Evolutionary conservation across 2,329 filamentous ascomycete genomes (phyloP).

Genomic region (Botrytis cinerea): DNA sequence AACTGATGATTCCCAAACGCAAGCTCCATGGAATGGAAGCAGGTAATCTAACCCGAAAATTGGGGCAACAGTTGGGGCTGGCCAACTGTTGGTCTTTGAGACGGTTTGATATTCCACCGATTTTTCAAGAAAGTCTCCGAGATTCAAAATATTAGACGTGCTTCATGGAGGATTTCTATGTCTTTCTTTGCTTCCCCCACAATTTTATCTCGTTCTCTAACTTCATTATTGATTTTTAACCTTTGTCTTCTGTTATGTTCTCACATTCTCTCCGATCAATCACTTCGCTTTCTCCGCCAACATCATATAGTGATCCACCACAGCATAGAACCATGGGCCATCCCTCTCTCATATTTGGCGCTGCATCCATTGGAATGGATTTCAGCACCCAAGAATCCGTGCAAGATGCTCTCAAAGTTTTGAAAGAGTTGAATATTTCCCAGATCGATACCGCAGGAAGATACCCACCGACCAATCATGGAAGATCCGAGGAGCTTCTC

Average conservation of each 20-base stretch:
- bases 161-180: background rate
- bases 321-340: background rate
- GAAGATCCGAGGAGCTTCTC: conserved; percentile 24
- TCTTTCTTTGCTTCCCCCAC: fast-evolving
- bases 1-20: fast-evolving
- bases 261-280: background rate
- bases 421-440: conserved; percentile 21
- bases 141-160: background rate
- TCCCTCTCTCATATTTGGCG: conserved; percentile 23
- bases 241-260: background rate
- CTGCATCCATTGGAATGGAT: background rate
- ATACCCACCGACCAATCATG: conserved; percentile 23
- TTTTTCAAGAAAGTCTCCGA: background rate
- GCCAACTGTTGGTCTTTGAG: background rate
- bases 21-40: background rate
- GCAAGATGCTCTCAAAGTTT: background rate
- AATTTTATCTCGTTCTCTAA: background rate
- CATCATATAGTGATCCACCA: background rate
- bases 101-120: background rate
- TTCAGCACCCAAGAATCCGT: conserved; percentile 17
- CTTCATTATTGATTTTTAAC: background rate
- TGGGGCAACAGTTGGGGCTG: background rate
- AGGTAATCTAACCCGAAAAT: background rate
- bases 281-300: background rate
- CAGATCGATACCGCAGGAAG: conserved; percentile 26